phyloP scores from a whole-genome alignment of 176 grass and related monocot species.

The Zea mays region DNA sequence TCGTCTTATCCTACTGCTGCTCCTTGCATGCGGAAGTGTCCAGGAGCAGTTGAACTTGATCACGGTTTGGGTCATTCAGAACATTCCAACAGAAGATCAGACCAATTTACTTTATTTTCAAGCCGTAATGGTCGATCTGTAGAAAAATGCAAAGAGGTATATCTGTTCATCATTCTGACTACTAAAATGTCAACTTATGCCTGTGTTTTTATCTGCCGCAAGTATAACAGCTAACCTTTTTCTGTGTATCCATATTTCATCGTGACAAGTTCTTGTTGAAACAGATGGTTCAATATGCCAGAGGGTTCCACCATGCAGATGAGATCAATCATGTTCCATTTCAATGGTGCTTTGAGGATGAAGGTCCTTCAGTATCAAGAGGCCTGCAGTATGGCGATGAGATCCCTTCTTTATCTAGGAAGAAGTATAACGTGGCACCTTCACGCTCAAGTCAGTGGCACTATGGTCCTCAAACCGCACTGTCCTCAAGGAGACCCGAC shows the following conservation, averaged over 20 bases:
- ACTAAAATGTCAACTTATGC: not conserved
- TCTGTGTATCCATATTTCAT: conserved; percentile 1
- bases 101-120: no score
- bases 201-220: conserved; percentile 4
- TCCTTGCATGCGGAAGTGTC: no score
- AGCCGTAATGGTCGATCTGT: no score
- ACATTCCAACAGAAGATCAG: no score
- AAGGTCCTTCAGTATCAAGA: conserved; percentile 36
- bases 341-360: conserved; percentile 38
- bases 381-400: conserved; percentile 42
- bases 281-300: conserved; percentile 31
- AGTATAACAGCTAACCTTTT: conserved; percentile 1
- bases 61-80: no score
- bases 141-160: no score
- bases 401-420: conserved; percentile 42
- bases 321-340: conserved; percentile 31
- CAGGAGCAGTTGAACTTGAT: no score
- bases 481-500: conserved; percentile 32
- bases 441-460: conserved; percentile 16
- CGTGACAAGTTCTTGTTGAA: conserved; percentile 25
- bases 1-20: no score
- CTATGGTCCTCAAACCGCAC: conserved; percentile 34
- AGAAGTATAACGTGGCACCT: not conserved
- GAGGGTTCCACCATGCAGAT: conserved; percentile 8
- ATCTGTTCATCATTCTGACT: no score